These are phyloP conservation scores for Vitis hybrid DNA, from an alignment of 177 flowering plant species.

Conservation along the genomic window DNA sequence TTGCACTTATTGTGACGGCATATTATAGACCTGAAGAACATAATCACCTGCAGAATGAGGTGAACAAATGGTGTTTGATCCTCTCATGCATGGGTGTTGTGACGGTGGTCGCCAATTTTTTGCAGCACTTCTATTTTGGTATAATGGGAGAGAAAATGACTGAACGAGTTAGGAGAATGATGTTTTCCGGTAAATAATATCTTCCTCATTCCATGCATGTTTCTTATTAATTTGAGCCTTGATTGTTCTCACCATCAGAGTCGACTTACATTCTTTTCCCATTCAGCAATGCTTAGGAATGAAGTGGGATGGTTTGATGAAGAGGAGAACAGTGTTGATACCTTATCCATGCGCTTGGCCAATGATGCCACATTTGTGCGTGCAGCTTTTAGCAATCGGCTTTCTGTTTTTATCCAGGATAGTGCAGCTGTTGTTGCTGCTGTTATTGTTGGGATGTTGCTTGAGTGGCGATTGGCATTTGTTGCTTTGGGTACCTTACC, in stretches of 20 bases:
- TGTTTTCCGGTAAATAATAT: slow-evolving; percentile 73
- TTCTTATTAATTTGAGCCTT: neutral
- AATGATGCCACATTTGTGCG: slow-evolving; percentile 98
- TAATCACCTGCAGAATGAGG: slow-evolving; percentile 54
- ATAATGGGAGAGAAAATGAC: slow-evolving; percentile 99
- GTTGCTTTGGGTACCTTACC: slow-evolving; percentile 92
- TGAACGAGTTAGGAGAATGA: slow-evolving; percentile 88
- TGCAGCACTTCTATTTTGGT: slow-evolving; percentile 97
- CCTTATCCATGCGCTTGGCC: slow-evolving; percentile 92
- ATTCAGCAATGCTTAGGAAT: slow-evolving; percentile 86
- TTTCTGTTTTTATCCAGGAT: slow-evolving; percentile 94
- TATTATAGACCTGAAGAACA: slow-evolving; percentile 54
- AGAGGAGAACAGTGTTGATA: slow-evolving; percentile 93
- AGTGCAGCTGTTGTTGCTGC: slow-evolving; percentile 85
- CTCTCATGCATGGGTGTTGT: slow-evolving; percentile 92
- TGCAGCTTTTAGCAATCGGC: slow-evolving; percentile 96
- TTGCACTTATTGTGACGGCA: slow-evolving; percentile 65
- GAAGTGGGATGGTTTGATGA: slow-evolving; percentile 99
- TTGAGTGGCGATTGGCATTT: slow-evolving; percentile 85
- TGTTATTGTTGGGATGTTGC: slow-evolving; percentile 76
- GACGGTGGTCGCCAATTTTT: slow-evolving; percentile 86
- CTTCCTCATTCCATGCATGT: neutral
- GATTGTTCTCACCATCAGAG: neutral
- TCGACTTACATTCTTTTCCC: too few relatives aligned
- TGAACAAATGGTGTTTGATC: slow-evolving; percentile 85